A percentile compares a stretch with the other conserved stretches of the same genome.
Conservation (phyloP, 1,284 basidiomycete species). For the Wolfiporia cocos region DNA sequence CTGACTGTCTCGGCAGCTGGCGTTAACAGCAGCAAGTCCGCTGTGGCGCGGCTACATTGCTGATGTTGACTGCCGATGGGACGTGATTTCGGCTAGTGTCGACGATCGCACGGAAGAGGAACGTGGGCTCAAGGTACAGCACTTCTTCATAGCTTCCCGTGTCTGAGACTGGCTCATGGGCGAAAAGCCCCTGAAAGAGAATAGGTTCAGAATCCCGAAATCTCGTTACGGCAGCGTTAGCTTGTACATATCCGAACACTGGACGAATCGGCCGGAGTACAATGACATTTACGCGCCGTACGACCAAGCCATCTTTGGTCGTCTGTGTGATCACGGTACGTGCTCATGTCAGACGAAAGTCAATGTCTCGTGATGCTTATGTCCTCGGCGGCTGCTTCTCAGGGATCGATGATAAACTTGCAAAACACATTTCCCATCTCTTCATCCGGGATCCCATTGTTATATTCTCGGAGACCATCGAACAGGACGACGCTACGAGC, state of each 20-base stretch:
- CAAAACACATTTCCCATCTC: slow-evolving; percentile 91
- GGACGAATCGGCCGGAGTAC: slow-evolving; percentile 87
- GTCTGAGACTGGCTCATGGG: neutral
- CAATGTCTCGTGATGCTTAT: slow-evolving; percentile 1
- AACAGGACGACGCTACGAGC: slow-evolving; percentile 84
- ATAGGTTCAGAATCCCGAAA: slow-evolving; percentile 82
- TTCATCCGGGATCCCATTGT: slow-evolving; percentile 98
- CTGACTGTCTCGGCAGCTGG: slow-evolving; percentile 53
- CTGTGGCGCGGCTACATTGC: slow-evolving; percentile 92
- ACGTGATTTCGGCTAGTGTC: slow-evolving; percentile 95
- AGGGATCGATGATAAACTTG: slow-evolving; percentile 87
- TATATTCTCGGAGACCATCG: slow-evolving; percentile 89
- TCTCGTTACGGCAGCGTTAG: slow-evolving; percentile 97
- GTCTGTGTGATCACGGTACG: slow-evolving; percentile 70
- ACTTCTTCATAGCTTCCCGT: neutral
- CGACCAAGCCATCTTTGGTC: slow-evolving; percentile 68
- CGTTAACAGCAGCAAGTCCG: slow-evolving; percentile 91
- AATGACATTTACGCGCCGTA: slow-evolving; percentile 86
- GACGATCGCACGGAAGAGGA: slow-evolving; percentile 97
- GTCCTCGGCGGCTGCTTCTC: neutral
- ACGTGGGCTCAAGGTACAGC: slow-evolving; percentile 71
- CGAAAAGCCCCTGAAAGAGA: slow-evolving; percentile 68
- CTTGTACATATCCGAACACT: slow-evolving; percentile 86
- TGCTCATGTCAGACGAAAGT: slow-evolving; percentile 4
- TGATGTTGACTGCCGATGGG: slow-evolving; percentile 98